Evolutionary conservation across 1,284 basidiomycete species (phyloP).

Genomic region (Puccinia coronata): DNA sequence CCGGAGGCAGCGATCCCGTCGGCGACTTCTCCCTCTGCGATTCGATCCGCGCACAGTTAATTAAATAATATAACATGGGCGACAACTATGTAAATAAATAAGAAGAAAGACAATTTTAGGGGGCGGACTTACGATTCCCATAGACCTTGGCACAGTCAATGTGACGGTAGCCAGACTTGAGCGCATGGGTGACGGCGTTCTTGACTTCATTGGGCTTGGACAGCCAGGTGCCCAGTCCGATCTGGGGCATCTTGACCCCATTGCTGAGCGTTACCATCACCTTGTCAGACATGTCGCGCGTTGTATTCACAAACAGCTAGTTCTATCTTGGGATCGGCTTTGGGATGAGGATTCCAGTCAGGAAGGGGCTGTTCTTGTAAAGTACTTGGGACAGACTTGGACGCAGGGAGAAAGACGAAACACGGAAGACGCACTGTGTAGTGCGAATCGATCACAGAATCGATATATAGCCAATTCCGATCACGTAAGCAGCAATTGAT

Average conservation of each 20-base stretch:
- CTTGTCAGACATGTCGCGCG: conserved; percentile 14
- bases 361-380: background rate
- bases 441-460: no score
- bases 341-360: background rate
- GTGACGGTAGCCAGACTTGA: conserved; percentile 48
- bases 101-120: background rate
- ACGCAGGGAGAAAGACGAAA: no score
- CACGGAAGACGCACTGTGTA: no score
- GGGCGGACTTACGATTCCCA: conserved; percentile 36
- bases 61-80: no score
- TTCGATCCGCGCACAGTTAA: no score
- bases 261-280: conserved; percentile 11
- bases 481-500: no score
- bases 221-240: conserved; percentile 49
- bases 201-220: conserved; percentile 48
- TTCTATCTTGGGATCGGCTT: background rate
- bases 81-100: no score
- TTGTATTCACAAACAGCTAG: background rate
- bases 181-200: conserved; percentile 47
- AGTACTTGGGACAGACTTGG: background rate
- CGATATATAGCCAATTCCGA: no score
- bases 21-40: conserved; percentile 61
- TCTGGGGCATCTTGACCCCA: conserved; percentile 44
- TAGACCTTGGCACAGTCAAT: conserved; percentile 48
- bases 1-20: conserved; percentile 61